Conservation (phyloP, 106 monocot species). For the Apostasia shenzhenica region DNA sequence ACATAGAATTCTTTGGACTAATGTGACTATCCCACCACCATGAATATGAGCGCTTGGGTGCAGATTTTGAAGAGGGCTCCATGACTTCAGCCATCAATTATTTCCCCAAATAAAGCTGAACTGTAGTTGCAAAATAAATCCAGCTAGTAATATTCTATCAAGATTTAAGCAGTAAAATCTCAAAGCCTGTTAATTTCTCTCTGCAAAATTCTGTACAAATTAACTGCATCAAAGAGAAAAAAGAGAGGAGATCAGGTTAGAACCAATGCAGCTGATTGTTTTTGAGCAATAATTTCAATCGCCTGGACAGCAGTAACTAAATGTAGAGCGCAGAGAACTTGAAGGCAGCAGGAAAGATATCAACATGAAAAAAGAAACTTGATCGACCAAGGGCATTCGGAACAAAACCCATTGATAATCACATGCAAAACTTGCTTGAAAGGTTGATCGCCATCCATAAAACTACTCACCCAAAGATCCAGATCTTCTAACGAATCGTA, state of each 20-base stretch:
- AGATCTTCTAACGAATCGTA: not conserved
- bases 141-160: not conserved
- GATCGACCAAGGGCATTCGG: too few species aligned
- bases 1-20: slow-evolving; percentile 46
- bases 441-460: too few species aligned
- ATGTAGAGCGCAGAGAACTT: too few species aligned
- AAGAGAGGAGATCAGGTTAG: not conserved
- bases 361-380: too few species aligned
- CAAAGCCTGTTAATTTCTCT: not conserved
- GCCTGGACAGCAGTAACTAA: not conserved
- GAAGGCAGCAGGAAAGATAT: too few species aligned
- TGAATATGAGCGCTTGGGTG: slow-evolving; percentile 26
- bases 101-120: not conserved
- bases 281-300: not conserved
- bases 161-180: not conserved
- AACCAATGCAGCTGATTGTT: too few species aligned
- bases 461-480: not conserved
- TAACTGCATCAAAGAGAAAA: not conserved
- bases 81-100: slow-evolving; percentile 2
- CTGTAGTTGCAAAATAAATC: not conserved
- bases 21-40: slow-evolving; percentile 64
- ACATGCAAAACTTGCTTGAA: too few species aligned
- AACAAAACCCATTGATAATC: too few species aligned
- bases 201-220: too few species aligned
- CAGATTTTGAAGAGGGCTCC: not conserved